Base-by-base conservation (phyloP, 768 basidiomycete species). In the Mycena vulgaris region DNA sequence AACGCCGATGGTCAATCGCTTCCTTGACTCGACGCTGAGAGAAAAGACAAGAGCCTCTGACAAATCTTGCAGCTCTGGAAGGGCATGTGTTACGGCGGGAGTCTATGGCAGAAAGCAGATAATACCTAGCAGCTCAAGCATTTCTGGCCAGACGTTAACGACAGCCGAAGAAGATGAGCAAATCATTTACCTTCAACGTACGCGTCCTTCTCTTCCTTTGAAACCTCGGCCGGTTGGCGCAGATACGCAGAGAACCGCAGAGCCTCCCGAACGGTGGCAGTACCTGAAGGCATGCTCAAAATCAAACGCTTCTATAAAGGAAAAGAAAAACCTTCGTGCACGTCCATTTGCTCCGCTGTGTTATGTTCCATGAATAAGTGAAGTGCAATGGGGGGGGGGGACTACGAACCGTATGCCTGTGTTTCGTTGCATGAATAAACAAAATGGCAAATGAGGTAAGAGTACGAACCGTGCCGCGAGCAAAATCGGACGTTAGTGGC, bases 1-100 rank as follows among this genome's bases (percentile, higher is more conserved):
- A 63, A 97, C 95, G 66, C 94, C 96, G 74, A 97, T 97, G 2
- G 95, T 96, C 27, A 96, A 85, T 13, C 95, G 91, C 78, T 97
- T 97, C 69, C 94, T 87, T 10, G 92, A 89, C 73, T 92, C 92
- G 27, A 89, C 86, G 60, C 85, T 86, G 39, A 93, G 84, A 72
- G 87, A 90, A 77, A 89, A 89, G 19, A 96, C 92, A 73, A 96
- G 84, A 0, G 93, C 95, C 73, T 96, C 95, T 2, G 94, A 90
- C 2, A 93, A 83, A 76, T 95, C 91, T 74, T 96, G 93, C 31
- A 97, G 84, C 78, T 95, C 95, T 45, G 21, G n/a, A 17, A n/a
- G 42, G 42, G n/a, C 33, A 13, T 35, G n/a, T n/a, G n/a, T n/a
- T n/a, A n/a, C n/a, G n/a, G n/a, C n/a, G n/a, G n/a, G n/a, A n/a